Evolutionary conservation across 768 basidiomycete species (phyloP), one percentile per base, ranked within the genome.

Genomic region (Coprinellus micaceus): DNA sequence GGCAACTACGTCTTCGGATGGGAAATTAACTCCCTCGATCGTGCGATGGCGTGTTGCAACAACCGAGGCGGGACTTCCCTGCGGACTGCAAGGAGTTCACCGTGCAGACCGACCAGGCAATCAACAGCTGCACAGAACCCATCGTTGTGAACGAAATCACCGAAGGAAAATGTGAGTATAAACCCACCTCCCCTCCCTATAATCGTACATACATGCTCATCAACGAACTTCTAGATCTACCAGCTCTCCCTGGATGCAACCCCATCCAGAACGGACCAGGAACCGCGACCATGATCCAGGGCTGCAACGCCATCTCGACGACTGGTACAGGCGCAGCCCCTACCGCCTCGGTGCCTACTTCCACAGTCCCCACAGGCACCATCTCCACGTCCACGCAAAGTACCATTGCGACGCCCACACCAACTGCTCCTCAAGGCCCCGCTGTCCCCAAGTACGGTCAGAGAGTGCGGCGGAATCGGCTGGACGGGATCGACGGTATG

Each of bases 1-100:
- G 56, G 56, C 13, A 50, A 57, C 51, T 57, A 57, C 39, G 28
- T 57, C 24, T 57, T 57, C 41, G 56, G 56, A 4, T 57, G 56
- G 56, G 56, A 57, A 45, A 43, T 30, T 17, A 43, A 57, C n/a
- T 57, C 56, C 7, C 56, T 57, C 43, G 48, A 57, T n/a, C 50
- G 56, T 19, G 51, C 56, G 9, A 57, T 57, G 56, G 56, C 50
- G 17, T 26, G 26, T 10, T 57, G 56, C 44, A 44, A 24, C 19
- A 50, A 57, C 29, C 43, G 24, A 28, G 29, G 26, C 9, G 56
- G n/a, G n/a, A 48, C 24, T 17, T 17, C 17, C 56, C 56, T 1
- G 51, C 39, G 19, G 21, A 21, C 39, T 57, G 56, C 51, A 26
- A 19, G 12, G 56, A 26, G 19, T 43, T 57, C n/a, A 57, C 56